Percentiles rank a stretch among this genome's conserved stretches.
Evolutionary conservation across 208 protist genomes (phyloP).

Genomic region (Leishmania amazonensis): DNA sequence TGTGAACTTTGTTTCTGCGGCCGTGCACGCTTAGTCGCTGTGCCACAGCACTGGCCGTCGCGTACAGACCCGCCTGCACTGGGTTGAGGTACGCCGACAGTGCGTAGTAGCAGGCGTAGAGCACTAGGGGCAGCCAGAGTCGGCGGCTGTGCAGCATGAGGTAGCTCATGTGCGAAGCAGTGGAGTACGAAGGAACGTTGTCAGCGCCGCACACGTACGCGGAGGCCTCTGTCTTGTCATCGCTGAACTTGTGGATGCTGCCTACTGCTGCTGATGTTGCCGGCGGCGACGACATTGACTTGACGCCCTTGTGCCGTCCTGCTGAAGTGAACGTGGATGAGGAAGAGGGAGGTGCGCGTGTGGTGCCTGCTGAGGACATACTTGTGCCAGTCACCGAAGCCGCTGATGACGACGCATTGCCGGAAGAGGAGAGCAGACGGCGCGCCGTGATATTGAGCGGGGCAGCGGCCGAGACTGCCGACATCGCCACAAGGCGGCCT

Average conservation of each 20-base stretch:
- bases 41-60: slow-evolving; percentile 50
- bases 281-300: neutral
- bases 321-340: neutral
- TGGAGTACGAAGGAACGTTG: slow-evolving; percentile 68
- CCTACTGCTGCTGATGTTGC: neutral
- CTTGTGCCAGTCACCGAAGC: neutral
- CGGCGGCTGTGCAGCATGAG: slow-evolving; percentile 66
- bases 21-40: slow-evolving; percentile 73
- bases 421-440: neutral
- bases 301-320: neutral
- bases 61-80: slow-evolving; percentile 45
- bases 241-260: slow-evolving; percentile 56
- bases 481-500: neutral
- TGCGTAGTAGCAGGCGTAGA: slow-evolving; percentile 43
- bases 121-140: slow-evolving; percentile 60
- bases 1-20: slow-evolving; percentile 42
- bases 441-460: neutral
- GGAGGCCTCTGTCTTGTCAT: slow-evolving; percentile 63
- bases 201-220: slow-evolving; percentile 47
- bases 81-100: slow-evolving; percentile 27
- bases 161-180: slow-evolving; percentile 49
- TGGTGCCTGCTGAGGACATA: neutral
- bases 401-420: neutral
- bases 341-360: neutral
- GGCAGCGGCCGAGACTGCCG: neutral